Evolutionary conservation across 805 yeast species (phyloP), one percentile per base, ranked within the genome.

Genomic region (Pichia nakasei): DNA sequence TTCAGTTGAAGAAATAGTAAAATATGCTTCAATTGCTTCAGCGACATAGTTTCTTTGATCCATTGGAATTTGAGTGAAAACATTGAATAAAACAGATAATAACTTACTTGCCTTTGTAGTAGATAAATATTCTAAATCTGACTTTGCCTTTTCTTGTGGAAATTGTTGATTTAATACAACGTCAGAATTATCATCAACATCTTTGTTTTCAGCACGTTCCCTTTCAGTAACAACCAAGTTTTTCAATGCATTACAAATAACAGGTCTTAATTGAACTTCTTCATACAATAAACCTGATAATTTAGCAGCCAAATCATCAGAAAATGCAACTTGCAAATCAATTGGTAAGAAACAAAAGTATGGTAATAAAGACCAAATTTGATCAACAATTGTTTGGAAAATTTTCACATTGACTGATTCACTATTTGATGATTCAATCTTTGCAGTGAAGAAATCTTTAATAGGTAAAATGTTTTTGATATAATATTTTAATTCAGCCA

Each of bases 281-380:
- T 83, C 72, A 61, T 91, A 93, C 55, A 93, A 66, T 42, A 80
- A 60, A 36, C 80, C 78, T n/a, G 95, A 73, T 46, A 94, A 67
- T 27, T 72, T 64, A 42, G 87, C 76, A 11, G 96, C 96, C 67
- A 88, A 86, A 22, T 72, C 75, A 58, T 82, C 86, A 44, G 77
- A 75, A 58, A 91, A 87, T 0, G 85, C 67, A 9, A 58, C 55
- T 20, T 58, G 61, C 52, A 87, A 68, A 64, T 93, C 98, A 22
- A 67, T 68, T 29, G 97, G 96, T 53, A 89, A 70, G 58, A 85
- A 93, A 58, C 93, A 82, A 63, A 88, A 93, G 53, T 80, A 83
- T 17, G 97, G 96, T 49, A 93, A 69, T 50, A 89, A 69, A 1
- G 94, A 80, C 97, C 97, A 88, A 29, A 89, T 72, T 70, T 93